A percentile compares a stretch with the other conserved stretches of the same genome.
phyloP scores from a whole-genome alignment of 345 rosid species.

The Ceriops zippeliana region DNA sequence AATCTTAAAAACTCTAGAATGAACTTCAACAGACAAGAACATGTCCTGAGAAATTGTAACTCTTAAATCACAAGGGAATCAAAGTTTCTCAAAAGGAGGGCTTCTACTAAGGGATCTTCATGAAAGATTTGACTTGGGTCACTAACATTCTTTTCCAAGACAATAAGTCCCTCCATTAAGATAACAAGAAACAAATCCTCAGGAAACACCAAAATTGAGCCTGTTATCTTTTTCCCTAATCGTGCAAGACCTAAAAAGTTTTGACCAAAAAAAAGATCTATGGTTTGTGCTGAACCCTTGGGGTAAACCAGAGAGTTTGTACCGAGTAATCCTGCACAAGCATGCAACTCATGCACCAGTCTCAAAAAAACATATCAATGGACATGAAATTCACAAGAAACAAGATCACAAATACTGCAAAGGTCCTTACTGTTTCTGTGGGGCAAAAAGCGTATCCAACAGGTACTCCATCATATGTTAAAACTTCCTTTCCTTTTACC shows the following conservation, averaged over 20 bases:
- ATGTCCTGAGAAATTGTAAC: not conserved
- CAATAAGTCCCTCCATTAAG: not conserved
- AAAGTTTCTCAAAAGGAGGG: not conserved
- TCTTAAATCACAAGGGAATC: not conserved
- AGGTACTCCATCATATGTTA: constrained; percentile 62
- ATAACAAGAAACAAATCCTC: not conserved
- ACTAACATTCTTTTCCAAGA: not conserved
- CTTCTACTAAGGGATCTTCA: not conserved
- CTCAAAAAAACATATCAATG: not conserved
- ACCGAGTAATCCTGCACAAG: no score
- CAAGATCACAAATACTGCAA: constrained; percentile 1
- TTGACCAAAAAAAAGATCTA: not conserved
- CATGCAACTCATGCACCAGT: no score
- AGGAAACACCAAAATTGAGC: no score
- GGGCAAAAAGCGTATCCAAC: constrained; percentile 75
- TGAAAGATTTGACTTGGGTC: not conserved
- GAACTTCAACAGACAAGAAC: no score
- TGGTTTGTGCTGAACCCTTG: not conserved
- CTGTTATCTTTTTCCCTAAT: not conserved
- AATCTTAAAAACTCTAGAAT: no score
- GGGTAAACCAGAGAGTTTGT: not conserved
- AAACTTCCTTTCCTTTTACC: constrained; percentile 79
- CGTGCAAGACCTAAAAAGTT: not conserved
- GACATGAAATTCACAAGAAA: constrained; percentile 2
- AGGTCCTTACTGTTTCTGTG: constrained; percentile 60